phyloP scores from a whole-genome alignment of 441 rosid species.

The Bocquillonia castaneifolia region DNA sequence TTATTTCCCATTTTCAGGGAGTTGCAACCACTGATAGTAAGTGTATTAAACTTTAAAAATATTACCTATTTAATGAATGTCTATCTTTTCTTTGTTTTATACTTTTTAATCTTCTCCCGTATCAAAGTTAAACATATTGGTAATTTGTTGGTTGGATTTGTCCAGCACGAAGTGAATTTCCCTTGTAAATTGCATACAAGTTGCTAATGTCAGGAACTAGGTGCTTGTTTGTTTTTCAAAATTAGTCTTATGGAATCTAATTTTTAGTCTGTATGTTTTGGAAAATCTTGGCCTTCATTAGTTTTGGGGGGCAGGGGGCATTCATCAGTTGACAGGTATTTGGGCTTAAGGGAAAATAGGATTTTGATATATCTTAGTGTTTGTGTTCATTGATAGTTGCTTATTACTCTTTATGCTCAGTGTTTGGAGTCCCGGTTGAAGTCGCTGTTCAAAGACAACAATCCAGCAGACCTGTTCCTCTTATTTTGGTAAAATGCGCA shows the following conservation, averaged over 20 bases:
- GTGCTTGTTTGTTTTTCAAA: not conserved
- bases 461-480: slow-evolving; percentile 59
- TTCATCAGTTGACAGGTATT: slow-evolving; percentile 1
- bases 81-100: not conserved
- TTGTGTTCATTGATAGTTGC: slow-evolving; percentile 3
- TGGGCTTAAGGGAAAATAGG: not conserved
- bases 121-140: not conserved
- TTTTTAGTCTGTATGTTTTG: slow-evolving; percentile 5
- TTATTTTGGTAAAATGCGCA: slow-evolving; percentile 62
- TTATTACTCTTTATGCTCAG: slow-evolving; percentile 31
- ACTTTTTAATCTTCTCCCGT: not conserved
- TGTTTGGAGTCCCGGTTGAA: slow-evolving; percentile 83
- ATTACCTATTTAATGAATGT: slow-evolving; percentile 1
- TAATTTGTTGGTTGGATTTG: not conserved
- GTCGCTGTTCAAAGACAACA: slow-evolving; percentile 65
- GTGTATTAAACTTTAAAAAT: slow-evolving; percentile 21
- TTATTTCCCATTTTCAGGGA: slow-evolving; percentile 55
- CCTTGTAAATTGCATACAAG: not conserved
- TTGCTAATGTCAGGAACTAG: not conserved
- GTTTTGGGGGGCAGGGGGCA: not conserved
- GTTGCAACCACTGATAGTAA: slow-evolving; percentile 92
- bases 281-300: not conserved
- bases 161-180: not conserved
- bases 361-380: not conserved
- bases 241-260: not conserved